Conservation (phyloP, 2,329 filamentous ascomycete species). For the Fusarium sarcochroum region DNA sequence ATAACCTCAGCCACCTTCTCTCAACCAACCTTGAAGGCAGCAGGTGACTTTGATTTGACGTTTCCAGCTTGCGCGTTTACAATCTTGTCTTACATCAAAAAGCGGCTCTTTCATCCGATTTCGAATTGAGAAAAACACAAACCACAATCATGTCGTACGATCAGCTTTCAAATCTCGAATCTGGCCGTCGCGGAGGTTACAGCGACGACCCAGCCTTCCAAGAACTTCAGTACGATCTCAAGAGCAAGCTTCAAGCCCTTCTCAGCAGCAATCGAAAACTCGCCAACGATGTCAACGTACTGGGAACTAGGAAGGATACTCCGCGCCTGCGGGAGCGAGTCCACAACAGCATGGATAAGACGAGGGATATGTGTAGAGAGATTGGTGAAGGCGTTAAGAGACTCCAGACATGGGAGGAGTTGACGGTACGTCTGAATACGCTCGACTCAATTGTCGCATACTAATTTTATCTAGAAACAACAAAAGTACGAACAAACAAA, state of each 20-base stretch:
- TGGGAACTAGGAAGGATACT: constrained; percentile 93
- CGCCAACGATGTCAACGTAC: constrained; percentile 83
- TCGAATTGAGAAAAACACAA: constrained; percentile 4
- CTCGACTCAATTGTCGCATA: constrained; percentile 21
- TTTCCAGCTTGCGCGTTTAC: constrained; percentile 10
- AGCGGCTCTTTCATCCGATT: constrained; percentile 6
- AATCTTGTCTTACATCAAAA: constrained; percentile 23
- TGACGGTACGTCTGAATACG: constrained; percentile 70
- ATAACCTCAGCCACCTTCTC: constrained; percentile 44
- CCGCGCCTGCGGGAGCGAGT: constrained; percentile 92
- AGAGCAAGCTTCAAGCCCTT: constrained; percentile 89
- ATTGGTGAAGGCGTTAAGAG: constrained; percentile 95
- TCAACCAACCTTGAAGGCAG: constrained; percentile 32
- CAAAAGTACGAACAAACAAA: constrained; percentile 98
- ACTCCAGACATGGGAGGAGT: constrained; percentile 87
- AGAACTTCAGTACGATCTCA: constrained; percentile 83
- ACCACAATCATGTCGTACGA: constrained; percentile 84
- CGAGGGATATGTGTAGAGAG: constrained; percentile 87
- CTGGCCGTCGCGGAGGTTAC: constrained; percentile 83
- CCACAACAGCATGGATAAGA: constrained; percentile 88
- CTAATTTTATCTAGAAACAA: constrained; percentile 73
- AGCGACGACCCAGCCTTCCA: constrained; percentile 94
- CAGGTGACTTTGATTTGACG: constrained; percentile 42
- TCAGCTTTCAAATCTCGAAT: constrained; percentile 85
- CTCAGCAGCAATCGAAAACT: constrained; percentile 90